phyloP scores from a whole-genome alignment of 495 filamentous ascomycete genomes.

The Talaromyces trachyspermus region DNA sequence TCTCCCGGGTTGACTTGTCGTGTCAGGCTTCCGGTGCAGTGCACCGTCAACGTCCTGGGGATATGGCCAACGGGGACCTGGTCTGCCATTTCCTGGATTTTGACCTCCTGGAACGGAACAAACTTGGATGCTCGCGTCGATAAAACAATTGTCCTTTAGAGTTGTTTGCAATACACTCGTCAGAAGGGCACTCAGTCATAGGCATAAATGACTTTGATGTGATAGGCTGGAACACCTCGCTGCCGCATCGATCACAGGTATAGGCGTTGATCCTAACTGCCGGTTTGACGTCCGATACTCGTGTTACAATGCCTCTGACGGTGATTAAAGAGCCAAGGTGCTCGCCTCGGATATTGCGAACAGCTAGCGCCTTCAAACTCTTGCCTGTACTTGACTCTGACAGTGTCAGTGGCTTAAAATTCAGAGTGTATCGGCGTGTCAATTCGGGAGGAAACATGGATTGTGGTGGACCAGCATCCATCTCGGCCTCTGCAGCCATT shows the following conservation, averaged over 20 bases:
- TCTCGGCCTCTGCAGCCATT: constrained; percentile 58
- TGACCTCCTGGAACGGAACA: constrained; percentile 94
- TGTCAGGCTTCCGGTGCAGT: constrained; percentile 80
- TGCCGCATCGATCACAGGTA: constrained; percentile 91
- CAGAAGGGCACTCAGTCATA: constrained; percentile 73
- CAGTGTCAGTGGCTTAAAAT: constrained; percentile 83
- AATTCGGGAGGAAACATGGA: constrained; percentile 81
- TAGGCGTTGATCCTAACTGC: constrained; percentile 96
- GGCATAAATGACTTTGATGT: constrained; percentile 85
- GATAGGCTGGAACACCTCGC: constrained; percentile 95
- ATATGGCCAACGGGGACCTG: constrained; percentile 98
- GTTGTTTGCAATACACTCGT: constrained; percentile 85
- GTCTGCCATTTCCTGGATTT: constrained; percentile 97
- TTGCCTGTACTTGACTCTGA: constrained; percentile 57
- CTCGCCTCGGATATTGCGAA: constrained; percentile 84
- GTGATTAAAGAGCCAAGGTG: constrained; percentile 92
- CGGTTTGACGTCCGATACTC: constrained; percentile 96
- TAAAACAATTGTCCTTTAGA: constrained; percentile 87
- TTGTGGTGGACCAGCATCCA: constrained; percentile 45
- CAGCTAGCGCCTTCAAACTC: constrained; percentile 73
- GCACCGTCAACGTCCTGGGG: constrained; percentile 77
- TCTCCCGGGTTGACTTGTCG: constrained; percentile 88
- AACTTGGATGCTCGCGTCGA: constrained; percentile 95
- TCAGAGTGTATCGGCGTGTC: constrained; percentile 87
- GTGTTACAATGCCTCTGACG: constrained; percentile 85